phyloP scores from a whole-genome alignment of 495 filamentous ascomycete species.

The Penicillium ochrochloron region DNA sequence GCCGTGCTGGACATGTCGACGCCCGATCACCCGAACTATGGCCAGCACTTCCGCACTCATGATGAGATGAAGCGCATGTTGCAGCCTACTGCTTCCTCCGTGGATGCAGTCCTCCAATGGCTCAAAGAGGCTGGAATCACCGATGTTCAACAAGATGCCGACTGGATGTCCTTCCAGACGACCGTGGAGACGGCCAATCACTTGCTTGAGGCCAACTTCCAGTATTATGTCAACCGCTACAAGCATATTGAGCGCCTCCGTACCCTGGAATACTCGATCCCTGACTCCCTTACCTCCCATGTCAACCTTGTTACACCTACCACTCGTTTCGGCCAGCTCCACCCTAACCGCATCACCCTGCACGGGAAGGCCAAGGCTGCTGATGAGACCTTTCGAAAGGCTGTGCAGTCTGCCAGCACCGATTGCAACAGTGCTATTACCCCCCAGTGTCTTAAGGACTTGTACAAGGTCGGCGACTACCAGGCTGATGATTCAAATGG shows the following conservation, averaged over 20 bases:
- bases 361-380: conserved; percentile 33
- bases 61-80: conserved; percentile 59
- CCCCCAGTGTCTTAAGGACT: conserved; percentile 60
- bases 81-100: conserved; percentile 49
- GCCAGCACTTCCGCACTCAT: conserved; percentile 60
- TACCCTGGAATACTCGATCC: conserved; percentile 64
- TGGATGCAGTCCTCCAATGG: conserved; percentile 52
- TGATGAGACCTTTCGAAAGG: conserved; percentile 28
- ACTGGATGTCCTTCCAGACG: conserved; percentile 64
- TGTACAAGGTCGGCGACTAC: conserved; percentile 66
- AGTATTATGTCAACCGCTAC: conserved; percentile 52
- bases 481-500: conserved; percentile 38
- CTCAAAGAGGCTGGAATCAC: conserved; percentile 51
- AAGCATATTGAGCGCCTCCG: conserved; percentile 53
- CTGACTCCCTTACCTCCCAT: conserved; percentile 50
- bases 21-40: conserved; percentile 61
- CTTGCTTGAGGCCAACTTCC: conserved; percentile 61
- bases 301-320: conserved; percentile 61
- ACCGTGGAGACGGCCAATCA: conserved; percentile 58
- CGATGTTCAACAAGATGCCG: conserved; percentile 57
- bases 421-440: conserved; percentile 56
- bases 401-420: conserved; percentile 25
- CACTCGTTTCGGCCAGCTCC: conserved; percentile 58
- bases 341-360: conserved; percentile 39
- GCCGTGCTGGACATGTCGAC: conserved; percentile 64